phyloP scores from a whole-genome alignment of 192 early-diverging fungal species.

The Entophlyctis luteolus region DNA sequence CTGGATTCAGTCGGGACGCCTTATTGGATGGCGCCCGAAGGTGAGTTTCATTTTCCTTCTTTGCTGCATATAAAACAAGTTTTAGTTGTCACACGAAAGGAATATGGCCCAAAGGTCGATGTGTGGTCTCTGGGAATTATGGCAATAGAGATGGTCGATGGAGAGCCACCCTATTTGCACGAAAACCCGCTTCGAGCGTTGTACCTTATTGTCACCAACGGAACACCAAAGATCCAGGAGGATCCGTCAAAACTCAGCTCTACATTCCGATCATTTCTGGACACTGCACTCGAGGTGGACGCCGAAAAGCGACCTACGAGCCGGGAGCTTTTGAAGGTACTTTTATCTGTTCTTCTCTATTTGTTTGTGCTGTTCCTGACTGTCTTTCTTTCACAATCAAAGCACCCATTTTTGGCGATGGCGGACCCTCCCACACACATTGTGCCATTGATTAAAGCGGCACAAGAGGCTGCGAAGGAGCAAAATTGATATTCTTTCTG shows the following conservation, averaged over 20 bases:
- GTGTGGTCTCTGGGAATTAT: constrained; percentile 93
- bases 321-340: constrained; percentile 68
- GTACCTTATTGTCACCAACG: constrained; percentile 93
- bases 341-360: background rate
- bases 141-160: constrained; percentile 97
- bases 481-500: background rate
- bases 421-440: constrained; percentile 77
- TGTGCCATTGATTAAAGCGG: constrained; percentile 72
- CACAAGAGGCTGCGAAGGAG: constrained; percentile 38
- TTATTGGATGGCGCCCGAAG: constrained; percentile 3
- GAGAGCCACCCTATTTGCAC: constrained; percentile 91
- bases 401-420: constrained; percentile 83
- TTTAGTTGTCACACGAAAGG: constrained; percentile 58
- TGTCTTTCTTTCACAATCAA: background rate
- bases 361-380: background rate
- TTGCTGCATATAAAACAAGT: no score
- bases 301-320: constrained; percentile 75
- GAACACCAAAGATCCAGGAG: constrained; percentile 87
- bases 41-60: background rate
- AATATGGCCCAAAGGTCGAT: constrained; percentile 70
- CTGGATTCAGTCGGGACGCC: background rate
- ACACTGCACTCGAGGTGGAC: constrained; percentile 81
- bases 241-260: constrained; percentile 75
- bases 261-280: constrained; percentile 82
- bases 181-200: constrained; percentile 94